phyloP scores from a whole-genome alignment of 495 filamentous ascomycete genomes.

The Penicillium crystallinum region DNA sequence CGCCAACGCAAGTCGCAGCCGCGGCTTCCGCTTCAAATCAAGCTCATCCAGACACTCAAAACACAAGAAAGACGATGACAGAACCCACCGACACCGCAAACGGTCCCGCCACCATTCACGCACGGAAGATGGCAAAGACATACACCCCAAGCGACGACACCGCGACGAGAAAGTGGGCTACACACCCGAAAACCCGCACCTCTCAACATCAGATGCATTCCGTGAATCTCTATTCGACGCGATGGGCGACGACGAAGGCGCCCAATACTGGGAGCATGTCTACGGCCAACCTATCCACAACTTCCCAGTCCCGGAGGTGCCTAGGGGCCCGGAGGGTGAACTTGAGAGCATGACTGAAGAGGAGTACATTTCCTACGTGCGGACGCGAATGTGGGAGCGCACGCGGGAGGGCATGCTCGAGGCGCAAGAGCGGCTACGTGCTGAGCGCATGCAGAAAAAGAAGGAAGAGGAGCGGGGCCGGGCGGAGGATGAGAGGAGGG shows the following conservation, averaged over 20 bases:
- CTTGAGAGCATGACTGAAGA: slow-evolving; percentile 88
- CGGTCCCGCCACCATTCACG: slow-evolving; percentile 14
- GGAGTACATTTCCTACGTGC: slow-evolving; percentile 80
- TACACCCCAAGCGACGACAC: slow-evolving; percentile 8
- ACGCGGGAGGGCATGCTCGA: slow-evolving; percentile 61
- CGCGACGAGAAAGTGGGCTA: neutral
- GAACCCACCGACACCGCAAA: slow-evolving; percentile 18
- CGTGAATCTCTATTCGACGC: slow-evolving; percentile 97
- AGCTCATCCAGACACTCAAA: neutral
- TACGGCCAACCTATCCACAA: slow-evolving; percentile 88
- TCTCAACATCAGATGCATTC: slow-evolving; percentile 68
- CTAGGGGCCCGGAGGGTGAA: slow-evolving; percentile 46
- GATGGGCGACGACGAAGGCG: slow-evolving; percentile 97
- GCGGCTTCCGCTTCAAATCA: neutral
- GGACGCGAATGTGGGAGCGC: slow-evolving; percentile 88
- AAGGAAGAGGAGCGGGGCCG: slow-evolving; percentile 36
- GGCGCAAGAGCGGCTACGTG: slow-evolving; percentile 58
- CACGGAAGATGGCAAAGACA: neutral
- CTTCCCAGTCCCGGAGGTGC: slow-evolving; percentile 43
- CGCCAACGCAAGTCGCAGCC: neutral
- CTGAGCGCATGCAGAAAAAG: slow-evolving; percentile 47
- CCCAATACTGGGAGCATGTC: slow-evolving; percentile 87
- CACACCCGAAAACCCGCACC: slow-evolving; percentile 1
- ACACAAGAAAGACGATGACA: neutral
- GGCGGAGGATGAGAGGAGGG: slow-evolving; percentile 26